Evolutionary conservation across 208 protist genomes (phyloP).

Genomic region (Trypanosoma conorhini): DNA sequence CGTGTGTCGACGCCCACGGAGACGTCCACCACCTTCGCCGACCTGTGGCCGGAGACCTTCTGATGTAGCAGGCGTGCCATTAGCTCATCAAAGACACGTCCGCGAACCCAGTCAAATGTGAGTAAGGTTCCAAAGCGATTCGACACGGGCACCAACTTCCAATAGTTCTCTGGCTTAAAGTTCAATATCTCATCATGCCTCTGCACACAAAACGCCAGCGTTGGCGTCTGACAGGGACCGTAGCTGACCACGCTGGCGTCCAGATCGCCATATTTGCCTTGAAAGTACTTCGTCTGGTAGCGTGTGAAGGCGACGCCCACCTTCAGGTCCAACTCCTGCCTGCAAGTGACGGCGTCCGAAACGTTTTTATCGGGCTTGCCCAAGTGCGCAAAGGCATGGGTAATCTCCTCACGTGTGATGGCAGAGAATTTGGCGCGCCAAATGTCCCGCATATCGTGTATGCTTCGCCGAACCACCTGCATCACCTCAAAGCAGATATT

Average conservation of each 20-base stretch:
- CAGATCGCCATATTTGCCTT: conserved; percentile 89
- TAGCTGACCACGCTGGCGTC: conserved; percentile 93
- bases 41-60: conserved; percentile 49
- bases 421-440: conserved; percentile 93
- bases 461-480: conserved; percentile 66
- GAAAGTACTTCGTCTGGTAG: conserved; percentile 92
- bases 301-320: conserved; percentile 96
- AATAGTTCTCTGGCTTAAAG: conserved; percentile 94
- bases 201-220: conserved; percentile 93
- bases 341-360: conserved; percentile 93
- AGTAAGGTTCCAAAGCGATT: conserved; percentile 63
- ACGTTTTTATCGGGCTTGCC: conserved; percentile 91
- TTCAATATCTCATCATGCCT: conserved; percentile 91
- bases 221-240: conserved; percentile 97
- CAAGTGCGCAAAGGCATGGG: conserved; percentile 78
- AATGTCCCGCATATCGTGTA: conserved; percentile 67
- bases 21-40: conserved; percentile 68
- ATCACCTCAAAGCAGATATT: conserved; percentile 98
- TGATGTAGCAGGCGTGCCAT: conserved; percentile 74
- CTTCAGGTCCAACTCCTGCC: conserved; percentile 96
- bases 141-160: conserved; percentile 69
- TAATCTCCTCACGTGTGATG: conserved; percentile 88
- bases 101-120: conserved; percentile 90
- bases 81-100: conserved; percentile 89
- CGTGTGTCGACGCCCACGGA: conserved; percentile 57